phyloP scores from a whole-genome alignment of 805 yeast species.

The Candida ficus region DNA sequence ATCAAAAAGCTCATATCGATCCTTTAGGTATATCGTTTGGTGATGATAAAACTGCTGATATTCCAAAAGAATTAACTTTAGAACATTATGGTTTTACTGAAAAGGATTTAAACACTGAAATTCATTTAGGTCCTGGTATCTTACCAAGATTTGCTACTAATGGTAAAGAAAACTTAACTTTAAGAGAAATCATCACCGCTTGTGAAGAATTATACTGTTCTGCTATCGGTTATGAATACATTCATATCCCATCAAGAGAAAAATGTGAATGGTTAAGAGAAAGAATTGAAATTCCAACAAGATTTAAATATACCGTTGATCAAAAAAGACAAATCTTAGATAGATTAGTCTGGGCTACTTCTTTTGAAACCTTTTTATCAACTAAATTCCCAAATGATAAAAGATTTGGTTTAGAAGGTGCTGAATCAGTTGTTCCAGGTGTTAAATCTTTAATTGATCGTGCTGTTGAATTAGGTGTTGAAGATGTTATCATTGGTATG shows the following conservation, averaged over 20 bases:
- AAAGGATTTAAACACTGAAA: slow-evolving; percentile 73
- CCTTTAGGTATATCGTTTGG: slow-evolving; percentile 92
- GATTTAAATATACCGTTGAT: slow-evolving; percentile 77
- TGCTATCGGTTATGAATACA: slow-evolving; percentile 88
- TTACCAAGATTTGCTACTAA: slow-evolving; percentile 80
- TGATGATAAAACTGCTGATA: slow-evolving; percentile 43
- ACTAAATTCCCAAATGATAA: slow-evolving; percentile 97
- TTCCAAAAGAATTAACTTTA: slow-evolving; percentile 84
- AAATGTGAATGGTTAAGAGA: slow-evolving; percentile 99
- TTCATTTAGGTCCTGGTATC: slow-evolving; percentile 96
- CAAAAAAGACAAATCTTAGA: slow-evolving; percentile 95
- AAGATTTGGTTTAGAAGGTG: slow-evolving; percentile 98
- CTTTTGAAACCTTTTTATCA: slow-evolving; percentile 87
- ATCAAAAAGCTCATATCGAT: slow-evolving; percentile 89
- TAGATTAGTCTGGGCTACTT: slow-evolving; percentile 93
- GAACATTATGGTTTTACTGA: slow-evolving; percentile 92
- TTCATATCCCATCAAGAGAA: slow-evolving; percentile 92
- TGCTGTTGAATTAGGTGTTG: slow-evolving; percentile 87
- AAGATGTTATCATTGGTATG: slow-evolving; percentile 97
- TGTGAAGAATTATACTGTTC: slow-evolving; percentile 87
- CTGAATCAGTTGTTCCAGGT: slow-evolving; percentile 95
- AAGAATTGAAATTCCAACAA: slow-evolving; percentile 87
- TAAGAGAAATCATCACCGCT: slow-evolving; percentile 69
- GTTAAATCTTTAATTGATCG: slow-evolving; percentile 93
- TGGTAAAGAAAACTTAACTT: slow-evolving; percentile 55